Conservation (phyloP, 2,329 filamentous ascomycete species). For the Colletotrichum zoysiae region DNA sequence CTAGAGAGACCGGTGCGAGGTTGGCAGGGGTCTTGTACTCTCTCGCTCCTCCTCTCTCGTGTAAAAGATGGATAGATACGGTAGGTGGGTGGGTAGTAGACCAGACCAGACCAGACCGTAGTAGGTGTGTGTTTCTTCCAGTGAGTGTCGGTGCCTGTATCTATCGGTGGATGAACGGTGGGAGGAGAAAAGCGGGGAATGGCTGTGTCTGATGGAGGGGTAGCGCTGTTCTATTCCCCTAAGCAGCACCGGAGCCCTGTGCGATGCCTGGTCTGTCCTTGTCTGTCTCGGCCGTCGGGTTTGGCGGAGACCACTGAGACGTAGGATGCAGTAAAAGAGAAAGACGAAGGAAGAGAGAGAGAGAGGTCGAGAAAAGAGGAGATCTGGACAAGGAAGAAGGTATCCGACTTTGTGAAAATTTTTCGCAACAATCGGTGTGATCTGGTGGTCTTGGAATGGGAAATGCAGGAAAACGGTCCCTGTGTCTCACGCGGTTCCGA, state of each 20-base stretch:
- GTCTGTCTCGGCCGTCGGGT: slow-evolving; percentile 41
- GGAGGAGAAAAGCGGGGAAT: slow-evolving; percentile 39
- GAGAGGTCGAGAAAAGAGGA: slow-evolving; percentile 1
- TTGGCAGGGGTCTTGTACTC: slow-evolving; percentile 38
- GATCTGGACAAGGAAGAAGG: slow-evolving; percentile 18
- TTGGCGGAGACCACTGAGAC: slow-evolving; percentile 29
- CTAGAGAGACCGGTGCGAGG: slow-evolving; percentile 22
- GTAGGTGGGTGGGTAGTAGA: too few species aligned
- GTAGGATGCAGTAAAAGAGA: slow-evolving; percentile 4
- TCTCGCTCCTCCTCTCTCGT: slow-evolving; percentile 10
- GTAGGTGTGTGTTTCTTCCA: slow-evolving; percentile 2
- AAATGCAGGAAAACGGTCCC: slow-evolving; percentile 39
- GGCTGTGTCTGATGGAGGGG: slow-evolving; percentile 35
- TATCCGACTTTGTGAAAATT: slow-evolving; percentile 30
- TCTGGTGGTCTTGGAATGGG: slow-evolving; percentile 32
- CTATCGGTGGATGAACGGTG: slow-evolving; percentile 21
- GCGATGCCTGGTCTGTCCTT: slow-evolving; percentile 24
- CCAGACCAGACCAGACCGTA: too few species aligned
- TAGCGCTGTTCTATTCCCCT: slow-evolving; percentile 38
- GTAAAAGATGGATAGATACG: background rate
- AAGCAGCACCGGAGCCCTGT: slow-evolving; percentile 31
- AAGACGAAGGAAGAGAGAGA: background rate
- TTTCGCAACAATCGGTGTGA: slow-evolving; percentile 35
- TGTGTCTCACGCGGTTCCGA: slow-evolving; percentile 37
- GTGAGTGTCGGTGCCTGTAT: slow-evolving; percentile 17